Evolutionary conservation across 371 early-diverging fungal genomes (phyloP).

Genomic region (Rhizopus delemar): DNA sequence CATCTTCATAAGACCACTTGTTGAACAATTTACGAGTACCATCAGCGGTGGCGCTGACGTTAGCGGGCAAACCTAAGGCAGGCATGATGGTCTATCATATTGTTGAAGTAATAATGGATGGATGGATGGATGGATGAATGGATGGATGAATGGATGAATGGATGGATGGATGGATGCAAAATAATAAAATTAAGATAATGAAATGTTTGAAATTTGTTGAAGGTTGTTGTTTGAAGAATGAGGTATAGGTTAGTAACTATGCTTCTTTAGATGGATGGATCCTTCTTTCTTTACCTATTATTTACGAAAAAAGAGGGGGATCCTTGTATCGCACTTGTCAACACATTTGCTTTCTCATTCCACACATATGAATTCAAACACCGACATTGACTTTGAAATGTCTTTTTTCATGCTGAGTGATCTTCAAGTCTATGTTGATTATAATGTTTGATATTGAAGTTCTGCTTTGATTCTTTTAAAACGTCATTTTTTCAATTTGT

Average conservation of each 20-base stretch:
- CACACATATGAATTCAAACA: too few species aligned
- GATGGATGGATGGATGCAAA: not conserved
- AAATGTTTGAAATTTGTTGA: too few species aligned
- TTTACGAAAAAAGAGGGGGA: constrained; percentile 6
- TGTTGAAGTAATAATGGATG: constrained; percentile 1
- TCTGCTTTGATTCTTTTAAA: too few species aligned
- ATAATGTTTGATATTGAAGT: too few species aligned
- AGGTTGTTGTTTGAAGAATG: not conserved
- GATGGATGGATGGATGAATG: constrained; percentile 5
- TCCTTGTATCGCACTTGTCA: not conserved
- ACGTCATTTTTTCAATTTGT: too few species aligned
- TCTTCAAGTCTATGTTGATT: too few species aligned
- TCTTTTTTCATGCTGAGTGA: too few species aligned
- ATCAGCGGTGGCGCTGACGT: constrained; percentile 41
- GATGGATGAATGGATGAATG: not conserved
- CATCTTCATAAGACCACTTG: constrained; percentile 89
- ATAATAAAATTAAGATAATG: not conserved
- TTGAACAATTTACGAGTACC: constrained; percentile 72
- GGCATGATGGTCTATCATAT: constrained; percentile 27
- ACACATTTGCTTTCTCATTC: not conserved
- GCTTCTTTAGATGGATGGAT: constrained; percentile 47
- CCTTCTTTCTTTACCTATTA: constrained; percentile 19
- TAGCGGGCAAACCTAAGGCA: constrained; percentile 11
- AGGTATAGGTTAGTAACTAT: constrained; percentile 8
- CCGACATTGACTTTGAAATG: too few species aligned